Percentiles rank a stretch among this genome's conserved stretches.
Evolutionary conservation across 139 green algal species (phyloP).

Genomic region (Deuterostichococcus epilithicus): DNA sequence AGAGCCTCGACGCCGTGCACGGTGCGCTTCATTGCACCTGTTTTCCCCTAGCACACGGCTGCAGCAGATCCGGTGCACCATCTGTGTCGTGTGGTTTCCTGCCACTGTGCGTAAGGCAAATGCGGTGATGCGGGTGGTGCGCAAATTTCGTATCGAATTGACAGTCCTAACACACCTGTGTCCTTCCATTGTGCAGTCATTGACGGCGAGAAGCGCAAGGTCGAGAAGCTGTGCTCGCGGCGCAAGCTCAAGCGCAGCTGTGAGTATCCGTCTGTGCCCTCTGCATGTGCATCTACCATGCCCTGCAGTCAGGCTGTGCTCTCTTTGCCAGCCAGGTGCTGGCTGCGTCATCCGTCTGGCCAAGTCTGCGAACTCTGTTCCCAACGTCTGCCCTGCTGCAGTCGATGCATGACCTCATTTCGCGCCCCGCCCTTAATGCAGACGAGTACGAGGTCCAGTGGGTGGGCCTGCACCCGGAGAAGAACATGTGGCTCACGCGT

Average conservation of each 20-base stretch:
- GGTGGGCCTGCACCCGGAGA: constrained; percentile 37
- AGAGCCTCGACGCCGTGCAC: not conserved
- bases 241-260: constrained; percentile 82
- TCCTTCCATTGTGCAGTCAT: constrained; percentile 23
- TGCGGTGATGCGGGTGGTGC: too few species aligned
- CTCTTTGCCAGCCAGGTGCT: too few species aligned
- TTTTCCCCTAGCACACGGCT: too few species aligned
- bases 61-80: too few species aligned
- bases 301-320: too few species aligned
- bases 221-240: constrained; percentile 64
- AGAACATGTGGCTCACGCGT: constrained; percentile 66
- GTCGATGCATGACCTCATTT: not conserved
- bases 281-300: too few species aligned
- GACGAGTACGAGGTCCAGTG: constrained; percentile 68
- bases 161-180: too few species aligned
- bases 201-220: constrained; percentile 85
- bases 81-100: too few species aligned
- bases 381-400: not conserved
- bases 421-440: not conserved
- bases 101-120: too few species aligned
- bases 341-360: not conserved
- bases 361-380: too few species aligned
- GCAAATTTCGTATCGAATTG: too few species aligned
- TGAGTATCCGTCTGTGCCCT: constrained; percentile 39
- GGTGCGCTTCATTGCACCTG: too few species aligned